Evolutionary conservation across 139 green algal genomes (phyloP).

Genomic region (Eudorina sp.): DNA sequence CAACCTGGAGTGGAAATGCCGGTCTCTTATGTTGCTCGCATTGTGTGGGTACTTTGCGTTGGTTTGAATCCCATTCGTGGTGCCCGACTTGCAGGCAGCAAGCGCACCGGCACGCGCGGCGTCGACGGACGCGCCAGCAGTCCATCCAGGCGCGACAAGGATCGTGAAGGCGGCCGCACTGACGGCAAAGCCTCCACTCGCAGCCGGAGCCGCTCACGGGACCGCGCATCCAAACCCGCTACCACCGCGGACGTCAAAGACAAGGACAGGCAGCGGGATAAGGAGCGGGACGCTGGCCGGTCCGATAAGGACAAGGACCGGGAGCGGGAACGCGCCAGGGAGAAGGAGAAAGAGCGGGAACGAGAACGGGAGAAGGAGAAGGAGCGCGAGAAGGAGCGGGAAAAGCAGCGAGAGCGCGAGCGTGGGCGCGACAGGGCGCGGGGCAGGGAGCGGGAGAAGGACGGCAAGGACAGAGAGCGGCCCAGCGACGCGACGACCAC

Average conservation of each 20-base stretch:
- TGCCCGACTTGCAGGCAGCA: not conserved
- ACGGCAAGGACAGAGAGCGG: not conserved
- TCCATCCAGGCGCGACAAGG: constrained; percentile 12
- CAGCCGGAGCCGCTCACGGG: constrained; percentile 2
- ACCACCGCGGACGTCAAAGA: not conserved
- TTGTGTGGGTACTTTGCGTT: not conserved
- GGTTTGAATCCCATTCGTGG: too few relatives aligned
- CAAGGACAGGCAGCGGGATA: not conserved
- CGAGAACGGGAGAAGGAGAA: constrained; percentile 17
- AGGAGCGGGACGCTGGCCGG: not conserved
- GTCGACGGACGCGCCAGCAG: not conserved
- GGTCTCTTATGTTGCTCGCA: too few relatives aligned
- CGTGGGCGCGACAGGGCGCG: not conserved
- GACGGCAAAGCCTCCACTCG: not conserved
- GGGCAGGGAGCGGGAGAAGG: constrained; percentile 1
- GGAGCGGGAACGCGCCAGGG: not conserved
- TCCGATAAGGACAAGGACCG: constrained; percentile 3
- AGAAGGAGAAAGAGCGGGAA: constrained; percentile 12
- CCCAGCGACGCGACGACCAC: not conserved
- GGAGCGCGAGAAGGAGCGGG: not conserved
- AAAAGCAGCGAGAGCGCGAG: not conserved
- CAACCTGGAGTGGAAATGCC: too few relatives aligned
- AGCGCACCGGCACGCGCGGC: not conserved
- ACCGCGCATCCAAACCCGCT: not conserved
- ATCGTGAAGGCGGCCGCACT: not conserved